Evolutionary conservation across 345 rosid genomes (phyloP), one percentile per base, ranked within the genome.

Genomic region (Salix caprea): DNA sequence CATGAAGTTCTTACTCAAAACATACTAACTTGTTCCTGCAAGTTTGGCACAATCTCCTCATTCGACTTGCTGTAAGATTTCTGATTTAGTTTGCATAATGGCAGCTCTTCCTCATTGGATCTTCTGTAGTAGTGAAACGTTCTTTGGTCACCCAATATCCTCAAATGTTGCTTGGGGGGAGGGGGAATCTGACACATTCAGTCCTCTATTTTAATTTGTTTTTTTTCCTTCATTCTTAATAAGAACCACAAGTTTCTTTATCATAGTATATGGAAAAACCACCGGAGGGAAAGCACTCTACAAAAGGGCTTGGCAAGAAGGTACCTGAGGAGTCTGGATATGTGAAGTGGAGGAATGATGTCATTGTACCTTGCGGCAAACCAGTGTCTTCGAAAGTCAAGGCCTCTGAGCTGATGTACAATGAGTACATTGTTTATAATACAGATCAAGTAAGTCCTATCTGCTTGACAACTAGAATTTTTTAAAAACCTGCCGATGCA

Each of bases 291-390:
- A 96, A 93, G 89, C 93, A 93, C 80, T 93, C 97, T 4, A 96
- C 99, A 4, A 96, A 93, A 85, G 99, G 98, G 65, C 92, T 92
- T 48, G 97, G 99, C 52, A 93, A 93, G 89, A 87, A 85, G 46
- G 88, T 92, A 64, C 98, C 99, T 5, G 82, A 82, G 78, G 89
- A 85, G n/a, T 85, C 97, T 2, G 98, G 89, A 44, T 92, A 86
- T 82, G 86, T 85, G 24, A 91, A 86, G 84, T 96, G 97, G 98
- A 90, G 87, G 86, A 88, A 92, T 82, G 96, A 90, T 74, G 87
- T 96, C 37, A 82, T 82, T 64, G 91, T 96, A 74, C 99, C 98
- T 68, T 90, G 97, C 71, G 99, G 99, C 74, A 93, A 92, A 85
- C 99, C 96, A 66, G 92, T 92, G 74, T 12, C 93, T 48, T 92